A percentile compares a stretch with the other conserved stretches of the same genome.
Conservation (phyloP, 176 grass and related monocot genomes). For the Metroxylon sagu region DNA sequence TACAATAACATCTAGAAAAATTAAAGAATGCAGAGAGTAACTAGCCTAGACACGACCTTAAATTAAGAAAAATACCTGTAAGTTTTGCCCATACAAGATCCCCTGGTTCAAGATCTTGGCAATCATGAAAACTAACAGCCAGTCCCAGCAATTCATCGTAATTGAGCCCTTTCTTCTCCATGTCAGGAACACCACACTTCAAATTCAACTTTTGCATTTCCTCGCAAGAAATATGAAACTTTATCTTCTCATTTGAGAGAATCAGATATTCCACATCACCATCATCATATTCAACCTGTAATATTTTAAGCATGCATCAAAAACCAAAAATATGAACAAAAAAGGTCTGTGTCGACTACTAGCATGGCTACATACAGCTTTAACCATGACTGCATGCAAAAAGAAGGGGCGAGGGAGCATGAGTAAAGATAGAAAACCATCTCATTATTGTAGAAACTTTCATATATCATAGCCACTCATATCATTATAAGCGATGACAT, state of each 20-base stretch:
- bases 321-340: no score
- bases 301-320: neutral
- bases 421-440: no score
- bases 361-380: no score
- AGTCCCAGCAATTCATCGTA: conserved; percentile 81
- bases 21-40: neutral
- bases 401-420: no score
- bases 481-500: no score
- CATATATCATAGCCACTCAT: no score
- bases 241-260: conserved; percentile 61
- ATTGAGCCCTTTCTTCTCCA: conserved; percentile 49
- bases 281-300: conserved; percentile 84
- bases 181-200: conserved; percentile 54
- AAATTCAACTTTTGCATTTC: conserved; percentile 65
- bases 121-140: conserved; percentile 85
- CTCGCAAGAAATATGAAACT: conserved; percentile 61
- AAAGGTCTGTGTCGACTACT: no score
- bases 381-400: no score
- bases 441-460: no score
- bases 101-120: conserved; percentile 76
- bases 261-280: conserved; percentile 61
- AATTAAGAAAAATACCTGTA: conserved; percentile 52
- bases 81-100: conserved; percentile 99
- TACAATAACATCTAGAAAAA: neutral
- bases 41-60: no score